Conservation (phyloP, 108 stramenopile species). For the Pseudonitzschia multistriata region DNA sequence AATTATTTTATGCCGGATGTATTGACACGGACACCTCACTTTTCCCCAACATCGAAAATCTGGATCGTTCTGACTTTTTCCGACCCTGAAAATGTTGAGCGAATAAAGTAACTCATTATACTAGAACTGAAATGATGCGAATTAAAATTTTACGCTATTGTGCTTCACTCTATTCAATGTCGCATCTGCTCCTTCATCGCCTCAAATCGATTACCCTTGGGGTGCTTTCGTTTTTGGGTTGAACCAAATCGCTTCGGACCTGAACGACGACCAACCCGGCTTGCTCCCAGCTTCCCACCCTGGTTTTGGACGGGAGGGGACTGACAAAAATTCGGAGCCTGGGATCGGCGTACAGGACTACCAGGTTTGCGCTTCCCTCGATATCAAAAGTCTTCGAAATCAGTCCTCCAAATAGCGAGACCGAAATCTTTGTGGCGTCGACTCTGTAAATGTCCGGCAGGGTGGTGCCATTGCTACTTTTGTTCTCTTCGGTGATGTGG, state of each 20-base stretch:
- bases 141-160: too few species aligned
- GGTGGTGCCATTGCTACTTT: background rate
- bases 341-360: constrained; percentile 26
- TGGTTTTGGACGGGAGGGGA: constrained; percentile 12
- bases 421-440: constrained; percentile 8
- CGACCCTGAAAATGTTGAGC: too few species aligned
- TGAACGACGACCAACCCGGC: constrained; percentile 25
- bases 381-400: background rate
- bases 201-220: background rate
- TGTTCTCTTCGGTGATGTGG: background rate
- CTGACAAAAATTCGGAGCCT: constrained; percentile 19
- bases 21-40: too few species aligned
- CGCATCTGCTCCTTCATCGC: background rate
- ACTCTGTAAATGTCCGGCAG: constrained; percentile 9
- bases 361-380: constrained; percentile 17
- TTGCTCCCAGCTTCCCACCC: constrained; percentile 22
- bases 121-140: too few species aligned
- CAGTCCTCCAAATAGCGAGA: background rate
- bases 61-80: too few species aligned
- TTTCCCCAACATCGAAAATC: too few species aligned
- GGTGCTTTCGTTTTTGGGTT: background rate
- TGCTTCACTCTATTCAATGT: too few species aligned
- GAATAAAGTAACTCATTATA: too few species aligned
- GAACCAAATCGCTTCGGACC: constrained; percentile 26
- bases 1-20: too few species aligned